These are phyloP conservation scores for Tolypocladium cylindrosporum DNA, from an alignment of 2,329 filamentous ascomycete genomes.

Conservation along the genomic window DNA sequence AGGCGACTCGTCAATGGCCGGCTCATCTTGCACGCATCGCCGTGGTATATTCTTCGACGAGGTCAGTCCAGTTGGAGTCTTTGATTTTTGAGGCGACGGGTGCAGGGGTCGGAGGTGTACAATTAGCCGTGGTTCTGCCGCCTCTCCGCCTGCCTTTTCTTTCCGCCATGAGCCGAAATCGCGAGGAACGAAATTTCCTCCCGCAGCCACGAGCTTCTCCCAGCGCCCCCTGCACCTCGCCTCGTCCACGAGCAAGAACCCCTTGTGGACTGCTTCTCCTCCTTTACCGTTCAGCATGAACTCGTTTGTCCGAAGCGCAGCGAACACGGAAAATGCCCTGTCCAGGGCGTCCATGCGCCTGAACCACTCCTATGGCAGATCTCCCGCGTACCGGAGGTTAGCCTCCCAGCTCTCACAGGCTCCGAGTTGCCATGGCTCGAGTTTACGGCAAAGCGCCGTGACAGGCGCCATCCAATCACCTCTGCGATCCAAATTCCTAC, in stretches of 20 bases:
- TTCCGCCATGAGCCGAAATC: slow-evolving; percentile 24
- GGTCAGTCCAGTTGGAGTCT: slow-evolving; percentile 11
- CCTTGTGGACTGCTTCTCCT: slow-evolving; percentile 16
- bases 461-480: slow-evolving; percentile 21
- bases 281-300: slow-evolving; percentile 29
- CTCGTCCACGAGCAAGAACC: slow-evolving; percentile 14
- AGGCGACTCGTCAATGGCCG: slow-evolving; percentile 31
- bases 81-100: background rate
- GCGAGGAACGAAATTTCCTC: slow-evolving; percentile 28
- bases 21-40: slow-evolving; percentile 31
- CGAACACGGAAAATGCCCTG: slow-evolving; percentile 29
- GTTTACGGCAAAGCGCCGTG: slow-evolving; percentile 14
- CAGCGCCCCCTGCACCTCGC: slow-evolving; percentile 10
- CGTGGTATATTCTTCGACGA: background rate
- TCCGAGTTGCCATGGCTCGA: slow-evolving; percentile 14
- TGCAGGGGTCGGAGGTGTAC: slow-evolving; percentile 6
- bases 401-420: slow-evolving; percentile 22
- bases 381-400: slow-evolving; percentile 39
- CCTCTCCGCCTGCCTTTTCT: slow-evolving; percentile 20
- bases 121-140: slow-evolving; percentile 22
- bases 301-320: slow-evolving; percentile 32
- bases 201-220: slow-evolving; percentile 16
- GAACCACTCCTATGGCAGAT: slow-evolving; percentile 28
- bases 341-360: slow-evolving; percentile 29
- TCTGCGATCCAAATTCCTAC: slow-evolving; percentile 36